phyloP scores from a whole-genome alignment of 1,284 basidiomycete genomes.

The Leccinum subrobustum region DNA sequence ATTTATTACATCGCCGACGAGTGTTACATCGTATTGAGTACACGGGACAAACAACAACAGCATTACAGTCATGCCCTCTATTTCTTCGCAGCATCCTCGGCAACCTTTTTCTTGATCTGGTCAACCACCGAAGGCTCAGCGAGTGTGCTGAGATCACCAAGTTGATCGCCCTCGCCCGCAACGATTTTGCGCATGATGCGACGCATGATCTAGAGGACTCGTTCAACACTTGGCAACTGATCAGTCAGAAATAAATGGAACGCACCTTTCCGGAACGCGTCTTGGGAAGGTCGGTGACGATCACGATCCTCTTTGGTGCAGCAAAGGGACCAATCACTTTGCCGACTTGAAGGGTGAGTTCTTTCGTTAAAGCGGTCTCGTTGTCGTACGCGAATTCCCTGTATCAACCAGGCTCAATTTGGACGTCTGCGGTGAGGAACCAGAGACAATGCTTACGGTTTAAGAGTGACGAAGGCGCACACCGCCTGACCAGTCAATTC shows the following conservation, averaged over 20 bases:
- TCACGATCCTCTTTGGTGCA: constrained; percentile 88
- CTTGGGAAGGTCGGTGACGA: constrained; percentile 91
- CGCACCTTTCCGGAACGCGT: constrained; percentile 92
- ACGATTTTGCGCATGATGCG: constrained; percentile 95
- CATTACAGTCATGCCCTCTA: neutral
- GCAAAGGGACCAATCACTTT: constrained; percentile 97
- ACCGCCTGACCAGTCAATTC: constrained; percentile 90
- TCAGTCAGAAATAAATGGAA: neutral
- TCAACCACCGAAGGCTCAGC: constrained; percentile 87
- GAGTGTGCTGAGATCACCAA: constrained; percentile 90
- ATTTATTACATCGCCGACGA: constrained; percentile 1
- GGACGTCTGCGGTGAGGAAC: neutral
- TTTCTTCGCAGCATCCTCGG: constrained; percentile 31
- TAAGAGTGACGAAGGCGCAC: constrained; percentile 81
- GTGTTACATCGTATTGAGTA: neutral
- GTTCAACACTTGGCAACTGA: neutral
- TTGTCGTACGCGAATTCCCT: constrained; percentile 85
- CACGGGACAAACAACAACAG: neutral
- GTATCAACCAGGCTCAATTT: neutral
- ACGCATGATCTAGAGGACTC: constrained; percentile 72
- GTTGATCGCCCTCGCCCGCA: constrained; percentile 88
- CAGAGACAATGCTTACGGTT: constrained; percentile 51
- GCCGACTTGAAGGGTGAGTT: constrained; percentile 91
- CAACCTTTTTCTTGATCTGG: constrained; percentile 75
- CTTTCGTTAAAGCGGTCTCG: constrained; percentile 77